Conservation (phyloP, 1,284 basidiomycete species). For the Agaricales sp. region DNA sequence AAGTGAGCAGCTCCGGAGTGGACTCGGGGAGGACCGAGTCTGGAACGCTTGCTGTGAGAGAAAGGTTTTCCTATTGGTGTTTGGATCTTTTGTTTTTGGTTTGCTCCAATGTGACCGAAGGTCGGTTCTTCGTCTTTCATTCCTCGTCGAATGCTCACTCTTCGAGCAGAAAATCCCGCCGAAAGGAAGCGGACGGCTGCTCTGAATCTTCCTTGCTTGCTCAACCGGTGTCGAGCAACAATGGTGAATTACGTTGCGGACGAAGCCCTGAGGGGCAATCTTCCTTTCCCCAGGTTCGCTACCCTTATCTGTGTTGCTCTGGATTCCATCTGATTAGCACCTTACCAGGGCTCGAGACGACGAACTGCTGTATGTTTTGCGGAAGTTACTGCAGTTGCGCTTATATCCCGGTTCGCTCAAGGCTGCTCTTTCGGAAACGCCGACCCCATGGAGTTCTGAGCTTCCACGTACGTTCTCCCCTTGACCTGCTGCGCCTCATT, state of each 20-base stretch:
- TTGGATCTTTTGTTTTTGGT: conserved; percentile 82
- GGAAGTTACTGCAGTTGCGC: conserved; percentile 59
- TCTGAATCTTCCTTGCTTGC: conserved; percentile 56
- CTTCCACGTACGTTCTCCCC: conserved; percentile 38
- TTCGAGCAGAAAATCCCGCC: conserved; percentile 40
- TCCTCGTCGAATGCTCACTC: conserved; percentile 1
- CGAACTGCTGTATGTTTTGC: conserved; percentile 78
- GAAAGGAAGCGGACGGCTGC: conserved; percentile 59
- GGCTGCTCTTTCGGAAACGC: conserved; percentile 59
- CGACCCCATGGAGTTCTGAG: conserved; percentile 39
- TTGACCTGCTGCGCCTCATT: conserved; percentile 2
- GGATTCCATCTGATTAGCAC: conserved; percentile 6
- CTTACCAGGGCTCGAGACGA: conserved; percentile 74
- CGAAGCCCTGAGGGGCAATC: conserved; percentile 66
- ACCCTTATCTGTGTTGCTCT: neutral
- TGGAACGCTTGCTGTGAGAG: conserved; percentile 52
- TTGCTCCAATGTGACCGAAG: conserved; percentile 54
- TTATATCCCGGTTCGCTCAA: conserved; percentile 69
- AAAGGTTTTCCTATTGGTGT: conserved; percentile 90
- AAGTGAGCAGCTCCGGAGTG: conserved; percentile 22
- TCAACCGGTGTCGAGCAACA: conserved; percentile 62
- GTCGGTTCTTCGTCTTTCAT: conserved; percentile 24
- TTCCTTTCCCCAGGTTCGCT: conserved; percentile 74
- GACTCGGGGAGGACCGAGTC: conserved; percentile 53
- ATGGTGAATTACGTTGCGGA: conserved; percentile 76